Evolutionary conservation across 2,329 filamentous ascomycete genomes (phyloP).

Genomic region (Zasmidium angulare): DNA sequence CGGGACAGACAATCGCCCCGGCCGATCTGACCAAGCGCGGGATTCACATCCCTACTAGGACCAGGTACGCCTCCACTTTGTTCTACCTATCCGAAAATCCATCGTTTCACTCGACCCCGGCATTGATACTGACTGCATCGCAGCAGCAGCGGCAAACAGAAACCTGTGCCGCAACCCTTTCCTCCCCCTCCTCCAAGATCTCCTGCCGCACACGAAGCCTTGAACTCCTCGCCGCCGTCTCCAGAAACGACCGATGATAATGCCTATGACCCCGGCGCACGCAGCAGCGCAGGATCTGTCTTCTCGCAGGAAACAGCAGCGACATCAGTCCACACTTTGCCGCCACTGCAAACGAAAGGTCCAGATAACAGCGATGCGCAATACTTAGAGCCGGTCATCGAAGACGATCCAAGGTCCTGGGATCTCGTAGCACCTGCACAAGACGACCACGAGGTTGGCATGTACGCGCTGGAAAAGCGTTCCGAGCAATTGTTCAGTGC

Average conservation of each 20-base stretch:
- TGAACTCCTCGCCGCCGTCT: constrained; percentile 13
- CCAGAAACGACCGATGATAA: constrained; percentile 17
- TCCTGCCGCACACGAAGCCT: constrained; percentile 4
- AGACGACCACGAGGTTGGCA: constrained; percentile 29
- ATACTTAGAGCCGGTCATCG: constrained; percentile 48
- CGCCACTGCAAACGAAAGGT: constrained; percentile 47
- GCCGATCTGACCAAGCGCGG: constrained; percentile 18
- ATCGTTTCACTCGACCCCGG: background rate
- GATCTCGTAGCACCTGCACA: constrained; percentile 50
- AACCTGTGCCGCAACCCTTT: constrained; percentile 7
- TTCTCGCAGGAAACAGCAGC: constrained; percentile 38
- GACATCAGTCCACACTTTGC: constrained; percentile 37
- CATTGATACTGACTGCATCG: constrained; percentile 5
- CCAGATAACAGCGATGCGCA: constrained; percentile 42
- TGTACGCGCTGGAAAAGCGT: constrained; percentile 62
- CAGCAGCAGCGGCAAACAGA: constrained; percentile 10
- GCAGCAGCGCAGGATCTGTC: constrained; percentile 36
- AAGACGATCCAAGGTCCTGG: constrained; percentile 55
- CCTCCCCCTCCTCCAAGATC: constrained; percentile 9
- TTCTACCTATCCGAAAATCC: background rate
- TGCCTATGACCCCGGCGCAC: constrained; percentile 26
- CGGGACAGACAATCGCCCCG: constrained; percentile 13
- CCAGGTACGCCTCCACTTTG: constrained; percentile 21
- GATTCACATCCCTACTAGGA: constrained; percentile 26
- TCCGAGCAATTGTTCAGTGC: constrained; percentile 66